Conservation (phyloP, 176 grass and related monocot species). For the Cenchrus americanus region DNA sequence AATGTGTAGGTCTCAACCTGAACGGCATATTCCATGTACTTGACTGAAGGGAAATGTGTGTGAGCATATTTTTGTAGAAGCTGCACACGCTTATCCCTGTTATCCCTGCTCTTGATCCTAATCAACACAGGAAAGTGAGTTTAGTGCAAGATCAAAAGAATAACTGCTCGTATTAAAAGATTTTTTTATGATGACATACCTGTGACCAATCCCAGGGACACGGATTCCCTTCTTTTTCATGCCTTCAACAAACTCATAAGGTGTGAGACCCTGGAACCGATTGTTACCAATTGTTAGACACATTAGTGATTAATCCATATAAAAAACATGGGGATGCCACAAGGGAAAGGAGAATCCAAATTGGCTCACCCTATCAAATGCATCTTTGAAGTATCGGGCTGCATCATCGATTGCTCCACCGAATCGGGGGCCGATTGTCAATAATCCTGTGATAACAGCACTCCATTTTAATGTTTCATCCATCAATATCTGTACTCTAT, state of each 20-base stretch:
- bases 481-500: not conserved
- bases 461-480: slow-evolving; percentile 23
- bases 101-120: slow-evolving; percentile 99
- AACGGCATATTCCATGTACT: slow-evolving; percentile 94
- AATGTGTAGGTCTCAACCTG: slow-evolving; percentile 92
- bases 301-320: slow-evolving; percentile 21
- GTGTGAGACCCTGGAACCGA: slow-evolving; percentile 66
- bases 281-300: not conserved
- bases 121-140: slow-evolving; percentile 4
- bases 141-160: slow-evolving; percentile 22
- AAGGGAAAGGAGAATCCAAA: slow-evolving; percentile 13
- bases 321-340: slow-evolving; percentile 13
- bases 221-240: slow-evolving; percentile 99
- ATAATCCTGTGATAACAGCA: slow-evolving; percentile 61
- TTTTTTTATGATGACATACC: slow-evolving; percentile 48
- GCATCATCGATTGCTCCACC: slow-evolving; percentile 99
- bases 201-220: slow-evolving; percentile 98
- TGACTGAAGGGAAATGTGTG: slow-evolving; percentile 88
- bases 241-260: slow-evolving; percentile 97
- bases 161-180: not conserved
- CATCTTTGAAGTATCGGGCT: slow-evolving; percentile 99
- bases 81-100: slow-evolving; percentile 97
- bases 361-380: slow-evolving; percentile 78
- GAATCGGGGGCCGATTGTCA: slow-evolving; percentile 97
- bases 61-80: slow-evolving; percentile 96